Conservation (phyloP, 2,329 filamentous ascomycete genomes). For the Monosporascus sp. region DNA sequence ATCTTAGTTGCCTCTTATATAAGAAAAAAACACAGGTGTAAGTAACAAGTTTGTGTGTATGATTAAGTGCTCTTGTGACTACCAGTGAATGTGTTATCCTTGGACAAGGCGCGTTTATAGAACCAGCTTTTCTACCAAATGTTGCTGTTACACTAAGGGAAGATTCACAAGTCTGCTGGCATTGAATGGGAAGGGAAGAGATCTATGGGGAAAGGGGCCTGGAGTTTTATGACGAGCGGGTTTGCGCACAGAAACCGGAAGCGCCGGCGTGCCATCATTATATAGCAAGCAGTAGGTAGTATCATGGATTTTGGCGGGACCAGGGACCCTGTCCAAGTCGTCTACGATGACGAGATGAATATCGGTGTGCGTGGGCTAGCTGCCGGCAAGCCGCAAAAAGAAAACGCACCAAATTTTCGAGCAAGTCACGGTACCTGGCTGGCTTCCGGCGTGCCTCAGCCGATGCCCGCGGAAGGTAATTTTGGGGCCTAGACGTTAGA, state of each 20-base stretch:
- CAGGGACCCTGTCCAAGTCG: neutral
- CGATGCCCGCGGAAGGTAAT: neutral
- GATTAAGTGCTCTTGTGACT: neutral
- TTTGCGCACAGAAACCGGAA: neutral
- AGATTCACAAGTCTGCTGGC: neutral
- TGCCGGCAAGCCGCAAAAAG: neutral
- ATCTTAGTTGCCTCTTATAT: conserved; percentile 25
- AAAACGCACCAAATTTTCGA: neutral
- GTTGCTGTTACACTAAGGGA: neutral
- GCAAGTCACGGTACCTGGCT: too few relatives aligned
- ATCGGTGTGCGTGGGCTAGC: neutral
- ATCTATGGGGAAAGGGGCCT: conserved; percentile 9
- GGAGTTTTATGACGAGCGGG: neutral
- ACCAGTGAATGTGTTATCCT: neutral
- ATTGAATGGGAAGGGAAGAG: neutral
- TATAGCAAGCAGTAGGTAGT: neutral
- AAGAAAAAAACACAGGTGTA: neutral
- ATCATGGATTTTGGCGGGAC: neutral
- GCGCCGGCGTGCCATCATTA: neutral
- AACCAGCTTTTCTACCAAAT: neutral
- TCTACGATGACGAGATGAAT: neutral
- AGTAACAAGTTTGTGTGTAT: neutral
- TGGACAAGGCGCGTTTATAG: neutral
- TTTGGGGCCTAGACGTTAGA: neutral
- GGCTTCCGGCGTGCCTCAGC: too few relatives aligned